Conservation (phyloP, 2,329 filamentous ascomycete genomes). For the Erysiphe neolycopersici region DNA sequence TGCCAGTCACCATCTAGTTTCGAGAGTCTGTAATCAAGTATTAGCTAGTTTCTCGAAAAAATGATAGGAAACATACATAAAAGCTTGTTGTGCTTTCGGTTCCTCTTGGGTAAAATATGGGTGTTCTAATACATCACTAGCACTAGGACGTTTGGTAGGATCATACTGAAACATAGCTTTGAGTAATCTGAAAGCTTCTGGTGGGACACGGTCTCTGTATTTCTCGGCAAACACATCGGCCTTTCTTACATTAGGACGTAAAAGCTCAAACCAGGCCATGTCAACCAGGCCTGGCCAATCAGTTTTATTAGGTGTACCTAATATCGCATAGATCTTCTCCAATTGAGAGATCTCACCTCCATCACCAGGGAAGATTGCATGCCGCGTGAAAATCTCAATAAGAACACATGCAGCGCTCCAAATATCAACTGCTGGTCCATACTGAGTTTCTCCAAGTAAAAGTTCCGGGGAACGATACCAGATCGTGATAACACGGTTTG, state of each 20-base stretch:
- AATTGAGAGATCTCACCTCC: slow-evolving; percentile 89
- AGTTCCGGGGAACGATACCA: slow-evolving; percentile 90
- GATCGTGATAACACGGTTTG: slow-evolving; percentile 94
- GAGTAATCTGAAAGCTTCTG: slow-evolving; percentile 61
- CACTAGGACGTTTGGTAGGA: slow-evolving; percentile 56
- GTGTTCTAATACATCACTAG: slow-evolving; percentile 62
- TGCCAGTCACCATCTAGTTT: slow-evolving; percentile 87
- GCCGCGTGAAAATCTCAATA: slow-evolving; percentile 82
- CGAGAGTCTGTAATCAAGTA: slow-evolving; percentile 28
- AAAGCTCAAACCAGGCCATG: slow-evolving; percentile 89
- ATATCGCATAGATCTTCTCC: slow-evolving; percentile 81
- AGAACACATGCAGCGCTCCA: slow-evolving; percentile 96
- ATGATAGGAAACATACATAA: slow-evolving; percentile 34
- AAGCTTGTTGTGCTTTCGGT: slow-evolving; percentile 47
- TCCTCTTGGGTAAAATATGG: slow-evolving; percentile 70
- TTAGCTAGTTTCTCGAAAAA: background rate
- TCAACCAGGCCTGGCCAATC: slow-evolving; percentile 83
- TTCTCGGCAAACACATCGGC: slow-evolving; percentile 56
- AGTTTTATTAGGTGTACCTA: slow-evolving; percentile 61
- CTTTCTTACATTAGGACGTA: slow-evolving; percentile 50
- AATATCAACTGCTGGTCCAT: slow-evolving; percentile 72
- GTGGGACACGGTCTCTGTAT: slow-evolving; percentile 51
- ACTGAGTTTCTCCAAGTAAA: slow-evolving; percentile 71
- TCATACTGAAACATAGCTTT: slow-evolving; percentile 73
- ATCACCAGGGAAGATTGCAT: slow-evolving; percentile 85